A percentile compares a stretch with the other conserved stretches of the same genome.
Evolutionary conservation across 192 early-diverging fungal species (phyloP).

Genomic region (Geranomyces variabilis): DNA sequence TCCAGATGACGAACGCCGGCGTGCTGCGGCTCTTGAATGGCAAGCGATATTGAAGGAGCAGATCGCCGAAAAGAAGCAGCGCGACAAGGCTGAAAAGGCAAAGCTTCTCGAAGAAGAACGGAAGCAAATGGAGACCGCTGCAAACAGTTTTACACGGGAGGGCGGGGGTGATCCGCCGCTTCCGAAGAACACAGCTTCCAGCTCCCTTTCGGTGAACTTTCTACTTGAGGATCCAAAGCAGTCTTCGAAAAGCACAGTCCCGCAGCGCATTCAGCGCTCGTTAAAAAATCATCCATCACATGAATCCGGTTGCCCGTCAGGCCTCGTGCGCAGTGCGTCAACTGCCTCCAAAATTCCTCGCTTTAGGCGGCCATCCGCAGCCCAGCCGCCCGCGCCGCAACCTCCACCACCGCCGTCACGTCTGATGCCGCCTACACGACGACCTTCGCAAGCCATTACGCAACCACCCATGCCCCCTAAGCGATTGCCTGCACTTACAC

Average conservation of each 20-base stretch:
- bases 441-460: too few species aligned
- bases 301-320: neutral
- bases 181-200: neutral
- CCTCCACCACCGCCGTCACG: too few species aligned
- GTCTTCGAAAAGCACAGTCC: neutral
- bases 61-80: slow-evolving; percentile 31
- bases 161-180: neutral
- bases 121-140: neutral
- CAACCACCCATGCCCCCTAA: too few species aligned
- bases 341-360: too few species aligned
- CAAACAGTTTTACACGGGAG: neutral
- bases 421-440: too few species aligned
- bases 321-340: too few species aligned
- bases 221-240: neutral
- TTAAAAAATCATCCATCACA: neutral
- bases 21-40: slow-evolving; percentile 22
- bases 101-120: slow-evolving; percentile 1
- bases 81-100: slow-evolving; percentile 7
- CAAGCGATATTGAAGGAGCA: slow-evolving; percentile 23
- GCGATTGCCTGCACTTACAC: too few species aligned
- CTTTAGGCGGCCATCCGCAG: too few species aligned
- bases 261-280: neutral
- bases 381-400: too few species aligned
- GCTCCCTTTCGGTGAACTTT: neutral
- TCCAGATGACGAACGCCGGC: slow-evolving; percentile 22